Evolutionary conservation across 2,329 filamentous ascomycete genomes (phyloP).

Genomic region (Beauveria sp.): DNA sequence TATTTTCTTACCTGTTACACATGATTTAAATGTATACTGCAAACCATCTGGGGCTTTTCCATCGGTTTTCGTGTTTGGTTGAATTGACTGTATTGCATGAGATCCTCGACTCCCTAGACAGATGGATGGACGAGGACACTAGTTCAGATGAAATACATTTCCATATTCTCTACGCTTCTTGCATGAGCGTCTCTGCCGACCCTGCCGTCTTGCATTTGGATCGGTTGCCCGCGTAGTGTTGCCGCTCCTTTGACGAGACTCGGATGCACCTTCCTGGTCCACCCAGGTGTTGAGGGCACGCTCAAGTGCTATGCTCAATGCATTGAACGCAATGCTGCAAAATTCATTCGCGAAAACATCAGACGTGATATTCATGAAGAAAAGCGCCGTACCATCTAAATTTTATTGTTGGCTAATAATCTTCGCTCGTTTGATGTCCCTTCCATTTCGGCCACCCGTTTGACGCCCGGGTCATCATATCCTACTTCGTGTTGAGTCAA

Average conservation of each 20-base stretch:
- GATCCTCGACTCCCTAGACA: background rate
- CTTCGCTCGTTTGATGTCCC: conserved; percentile 1
- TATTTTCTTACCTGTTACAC: background rate
- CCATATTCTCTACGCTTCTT: background rate
- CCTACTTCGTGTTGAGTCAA: background rate
- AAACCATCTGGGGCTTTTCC: background rate
- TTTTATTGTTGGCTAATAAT: background rate
- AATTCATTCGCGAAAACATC: background rate
- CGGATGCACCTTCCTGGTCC: background rate
- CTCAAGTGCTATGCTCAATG: background rate
- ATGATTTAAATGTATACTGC: conserved; percentile 11
- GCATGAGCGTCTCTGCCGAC: too few species aligned
- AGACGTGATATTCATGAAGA: background rate
- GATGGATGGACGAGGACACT: conserved; percentile 3
- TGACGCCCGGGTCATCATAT: background rate
- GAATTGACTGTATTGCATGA: background rate
- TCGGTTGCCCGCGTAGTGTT: background rate
- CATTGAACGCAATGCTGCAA: background rate
- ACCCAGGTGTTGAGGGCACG: background rate
- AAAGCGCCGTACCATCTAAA: background rate
- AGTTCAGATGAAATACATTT: conserved; percentile 10
- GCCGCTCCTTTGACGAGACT: background rate
- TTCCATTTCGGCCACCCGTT: background rate
- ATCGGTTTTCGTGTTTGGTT: background rate
- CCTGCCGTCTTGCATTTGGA: background rate